phyloP scores from a whole-genome alignment of 2,329 filamentous ascomycete genomes.

The Colletotrichum trifolii region DNA sequence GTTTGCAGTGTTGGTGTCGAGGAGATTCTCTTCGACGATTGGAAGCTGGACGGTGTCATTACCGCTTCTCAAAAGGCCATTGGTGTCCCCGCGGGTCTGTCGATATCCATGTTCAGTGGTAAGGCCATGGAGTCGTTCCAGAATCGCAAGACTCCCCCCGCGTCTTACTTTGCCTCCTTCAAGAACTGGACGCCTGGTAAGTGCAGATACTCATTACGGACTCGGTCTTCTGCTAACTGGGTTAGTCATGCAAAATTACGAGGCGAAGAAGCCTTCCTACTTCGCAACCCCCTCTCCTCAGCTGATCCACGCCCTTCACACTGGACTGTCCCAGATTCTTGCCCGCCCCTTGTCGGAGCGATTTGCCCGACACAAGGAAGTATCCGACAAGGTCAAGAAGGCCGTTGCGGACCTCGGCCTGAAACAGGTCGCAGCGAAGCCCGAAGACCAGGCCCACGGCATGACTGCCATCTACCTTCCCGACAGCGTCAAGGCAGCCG shows the following conservation, averaged over 20 bases:
- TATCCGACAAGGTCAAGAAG: conserved; percentile 88
- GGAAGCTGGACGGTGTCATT: conserved; percentile 91
- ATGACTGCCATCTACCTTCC: conserved; percentile 99
- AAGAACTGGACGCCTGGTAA: conserved; percentile 95
- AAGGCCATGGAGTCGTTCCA: conserved; percentile 86
- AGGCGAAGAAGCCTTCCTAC: conserved; percentile 96
- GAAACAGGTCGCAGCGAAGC: conserved; percentile 85
- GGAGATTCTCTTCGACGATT: conserved; percentile 95
- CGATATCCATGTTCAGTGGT: conserved; percentile 93
- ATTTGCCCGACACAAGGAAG: conserved; percentile 82
- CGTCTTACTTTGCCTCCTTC: conserved; percentile 94
- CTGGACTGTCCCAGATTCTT: conserved; percentile 86
- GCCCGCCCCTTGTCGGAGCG: conserved; percentile 82
- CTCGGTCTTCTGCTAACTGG: conserved; percentile 15
- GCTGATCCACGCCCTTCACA: conserved; percentile 92
- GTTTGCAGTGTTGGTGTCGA: conserved; percentile 97
- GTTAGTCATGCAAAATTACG: conserved; percentile 97
- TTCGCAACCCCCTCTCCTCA: conserved; percentile 97
- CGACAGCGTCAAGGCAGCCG: conserved; percentile 81
- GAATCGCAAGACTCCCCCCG: conserved; percentile 81
- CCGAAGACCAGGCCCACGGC: conserved; percentile 92
- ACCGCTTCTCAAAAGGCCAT: conserved; percentile 98
- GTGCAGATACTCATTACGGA: conserved; percentile 38
- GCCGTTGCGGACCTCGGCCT: conserved; percentile 83
- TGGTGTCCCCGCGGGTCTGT: conserved; percentile 92